Evolutionary conservation across 306 rosid species (phyloP).

Genomic region (Gleditsia sinensis): DNA sequence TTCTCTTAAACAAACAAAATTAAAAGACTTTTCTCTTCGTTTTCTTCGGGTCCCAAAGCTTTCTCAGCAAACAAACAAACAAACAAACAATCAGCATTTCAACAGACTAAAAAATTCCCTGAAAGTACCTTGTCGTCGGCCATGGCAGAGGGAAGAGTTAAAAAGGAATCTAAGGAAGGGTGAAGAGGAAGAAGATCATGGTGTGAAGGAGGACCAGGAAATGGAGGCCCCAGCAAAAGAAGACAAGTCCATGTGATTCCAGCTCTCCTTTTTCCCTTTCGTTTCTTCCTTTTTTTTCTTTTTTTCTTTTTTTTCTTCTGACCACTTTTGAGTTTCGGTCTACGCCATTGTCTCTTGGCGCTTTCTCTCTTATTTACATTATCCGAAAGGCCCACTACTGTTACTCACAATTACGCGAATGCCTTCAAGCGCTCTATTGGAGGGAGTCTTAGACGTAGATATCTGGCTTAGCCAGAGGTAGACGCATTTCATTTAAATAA

Average conservation of each 20-base stretch:
- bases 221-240: constrained; percentile 59
- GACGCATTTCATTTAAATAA: background rate
- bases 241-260: constrained; percentile 97
- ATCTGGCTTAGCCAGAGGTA: background rate
- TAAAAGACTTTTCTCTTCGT: background rate
- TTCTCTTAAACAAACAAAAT: background rate
- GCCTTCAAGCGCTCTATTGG: background rate
- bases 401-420: background rate
- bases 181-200: constrained; percentile 42
- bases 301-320: background rate
- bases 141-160: constrained; percentile 47
- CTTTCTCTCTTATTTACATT: background rate
- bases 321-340: constrained; percentile 4
- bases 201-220: constrained; percentile 36
- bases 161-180: constrained; percentile 33
- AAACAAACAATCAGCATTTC: constrained; percentile 20
- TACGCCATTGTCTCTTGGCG: background rate
- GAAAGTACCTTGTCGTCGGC: constrained; percentile 85
- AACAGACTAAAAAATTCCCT: background rate
- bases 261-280: constrained; percentile 47
- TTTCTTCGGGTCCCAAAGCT: constrained; percentile 3
- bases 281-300: background rate
- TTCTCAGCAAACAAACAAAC: constrained; percentile 36
- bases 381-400: background rate
- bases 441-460: background rate